Base-by-base conservation (phyloP, 495 filamentous ascomycete species). In the Recurvomyces mirabilis region DNA sequence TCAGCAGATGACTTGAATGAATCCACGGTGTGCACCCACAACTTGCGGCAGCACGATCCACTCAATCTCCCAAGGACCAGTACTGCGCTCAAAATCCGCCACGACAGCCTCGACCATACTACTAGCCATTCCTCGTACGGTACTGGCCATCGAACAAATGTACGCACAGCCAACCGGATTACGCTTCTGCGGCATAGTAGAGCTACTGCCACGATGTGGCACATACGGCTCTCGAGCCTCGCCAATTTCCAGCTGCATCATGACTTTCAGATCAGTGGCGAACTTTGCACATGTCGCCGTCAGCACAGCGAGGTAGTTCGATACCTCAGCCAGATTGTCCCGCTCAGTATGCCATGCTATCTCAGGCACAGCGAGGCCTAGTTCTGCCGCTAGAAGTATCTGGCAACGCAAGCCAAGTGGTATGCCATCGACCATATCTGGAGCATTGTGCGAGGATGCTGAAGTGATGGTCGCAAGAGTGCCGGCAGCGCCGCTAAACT, bases 341-440 rank as follows among this genome's bases (percentile, higher is more conserved):
- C 53, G 53, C 33, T 55, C 53, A 1, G 53, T 52, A 37, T 55
- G 53, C 53, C 53, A 55, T 2, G 53, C 53, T n/a, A 52, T 55
- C 2, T 38, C 32, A 9, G 53, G 53, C 12, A 49, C 38, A 13
- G 2, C 38, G 5, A 55, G 49, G 19, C 34, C 43, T 9, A 55
- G 53, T 18, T 52, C 39, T 3, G 15, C 18, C 6, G 53, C 53
- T 12, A 55, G 28, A 1, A 47, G 43, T 4, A 23, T 18, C 28
- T 55, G 53, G 40, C 53, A 55, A 12, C 41, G 43, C 1, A 55
- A 31, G 7, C 20, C 53, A 15, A 53, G 45, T 2, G 45, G 41
- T 17, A 39, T 32, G 29, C 31, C 30, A 5, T 44, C 26, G 10
- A 10, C 20, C n/a, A n/a, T 5, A 20, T 34, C 42, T 23, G 25